Conservation (phyloP, 495 filamentous ascomycete species). For the Neohortaea acidophila region DNA sequence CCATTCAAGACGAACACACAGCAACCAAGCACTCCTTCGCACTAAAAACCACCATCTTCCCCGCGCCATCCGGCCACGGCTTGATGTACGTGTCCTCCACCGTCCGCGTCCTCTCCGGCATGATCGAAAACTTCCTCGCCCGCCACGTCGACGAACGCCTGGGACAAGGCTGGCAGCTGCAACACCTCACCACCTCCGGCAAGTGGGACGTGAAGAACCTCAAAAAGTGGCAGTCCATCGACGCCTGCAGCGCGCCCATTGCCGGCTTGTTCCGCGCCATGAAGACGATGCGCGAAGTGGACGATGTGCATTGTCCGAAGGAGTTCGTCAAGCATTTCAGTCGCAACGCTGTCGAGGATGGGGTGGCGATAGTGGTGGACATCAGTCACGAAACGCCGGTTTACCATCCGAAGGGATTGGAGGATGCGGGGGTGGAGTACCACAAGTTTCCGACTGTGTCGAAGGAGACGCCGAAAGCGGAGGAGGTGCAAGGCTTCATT, state of each 20-base stretch:
- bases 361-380: slow-evolving; percentile 64
- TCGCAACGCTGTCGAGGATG: slow-evolving; percentile 13
- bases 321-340: slow-evolving; percentile 56
- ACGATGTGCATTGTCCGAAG: slow-evolving; percentile 65
- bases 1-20: slow-evolving; percentile 3
- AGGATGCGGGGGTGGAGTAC: slow-evolving; percentile 58
- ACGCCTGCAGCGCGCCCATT: slow-evolving; percentile 63
- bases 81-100: slow-evolving; percentile 67
- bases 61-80: slow-evolving; percentile 65
- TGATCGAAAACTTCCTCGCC: slow-evolving; percentile 69
- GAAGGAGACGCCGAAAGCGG: slow-evolving; percentile 69
- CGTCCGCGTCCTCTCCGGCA: slow-evolving; percentile 58
- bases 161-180: slow-evolving; percentile 75
- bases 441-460: slow-evolving; percentile 82
- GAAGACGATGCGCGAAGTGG: slow-evolving; percentile 77
- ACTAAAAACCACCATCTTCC: slow-evolving; percentile 57
- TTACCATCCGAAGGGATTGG: slow-evolving; percentile 63
- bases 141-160: slow-evolving; percentile 62
- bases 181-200: slow-evolving; percentile 67
- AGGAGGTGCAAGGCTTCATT: slow-evolving; percentile 66
- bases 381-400: slow-evolving; percentile 78
- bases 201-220: slow-evolving; percentile 99
- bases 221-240: slow-evolving; percentile 69
- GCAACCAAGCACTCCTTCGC: slow-evolving; percentile 19
- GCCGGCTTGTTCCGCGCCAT: slow-evolving; percentile 63